Evolutionary conservation across 2,329 filamentous ascomycete species (phyloP).

Genomic region (Xylaria sp.): DNA sequence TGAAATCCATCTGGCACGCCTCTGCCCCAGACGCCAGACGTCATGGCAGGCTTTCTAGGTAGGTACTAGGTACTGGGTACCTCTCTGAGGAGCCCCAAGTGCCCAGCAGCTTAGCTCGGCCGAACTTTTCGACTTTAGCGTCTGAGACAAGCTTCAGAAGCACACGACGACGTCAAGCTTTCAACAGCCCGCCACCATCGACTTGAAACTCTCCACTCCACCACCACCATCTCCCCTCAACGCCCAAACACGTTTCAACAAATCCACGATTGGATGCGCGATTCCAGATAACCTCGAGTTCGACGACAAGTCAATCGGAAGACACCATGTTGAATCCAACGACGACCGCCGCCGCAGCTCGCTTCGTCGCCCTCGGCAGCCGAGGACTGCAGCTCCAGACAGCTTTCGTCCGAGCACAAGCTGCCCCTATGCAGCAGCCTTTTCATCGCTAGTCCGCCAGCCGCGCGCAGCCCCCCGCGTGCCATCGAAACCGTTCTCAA

Average conservation of each 20-base stretch:
- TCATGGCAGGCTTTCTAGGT: neutral
- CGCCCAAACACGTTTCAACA: neutral
- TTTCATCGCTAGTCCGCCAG: conserved; percentile 31
- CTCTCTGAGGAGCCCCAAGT: conserved; percentile 11
- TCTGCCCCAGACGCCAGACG: neutral
- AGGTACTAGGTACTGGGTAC: neutral
- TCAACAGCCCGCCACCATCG: conserved; percentile 17
- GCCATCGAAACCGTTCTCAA: conserved; percentile 29
- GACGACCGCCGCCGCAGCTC: conserved; percentile 37
- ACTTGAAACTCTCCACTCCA: conserved; percentile 27
- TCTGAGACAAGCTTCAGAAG: neutral
- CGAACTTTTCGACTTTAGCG: conserved; percentile 24
- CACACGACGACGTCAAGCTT: conserved; percentile 29
- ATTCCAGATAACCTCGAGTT: conserved; percentile 5
- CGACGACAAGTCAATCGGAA: conserved; percentile 3
- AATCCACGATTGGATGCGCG: neutral
- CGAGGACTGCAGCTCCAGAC: conserved; percentile 40
- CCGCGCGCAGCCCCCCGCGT: conserved; percentile 30
- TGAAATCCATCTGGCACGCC: neutral
- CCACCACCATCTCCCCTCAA: neutral
- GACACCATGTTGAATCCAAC: conserved; percentile 38
- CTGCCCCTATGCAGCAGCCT: conserved; percentile 34
- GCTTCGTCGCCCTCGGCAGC: conserved; percentile 37
- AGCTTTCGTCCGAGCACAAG: conserved; percentile 34
- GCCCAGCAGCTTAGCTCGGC: conserved; percentile 22